phyloP scores from a whole-genome alignment of 2,329 filamentous ascomycete species.

The Aspergillus fumigatiaffinis region DNA sequence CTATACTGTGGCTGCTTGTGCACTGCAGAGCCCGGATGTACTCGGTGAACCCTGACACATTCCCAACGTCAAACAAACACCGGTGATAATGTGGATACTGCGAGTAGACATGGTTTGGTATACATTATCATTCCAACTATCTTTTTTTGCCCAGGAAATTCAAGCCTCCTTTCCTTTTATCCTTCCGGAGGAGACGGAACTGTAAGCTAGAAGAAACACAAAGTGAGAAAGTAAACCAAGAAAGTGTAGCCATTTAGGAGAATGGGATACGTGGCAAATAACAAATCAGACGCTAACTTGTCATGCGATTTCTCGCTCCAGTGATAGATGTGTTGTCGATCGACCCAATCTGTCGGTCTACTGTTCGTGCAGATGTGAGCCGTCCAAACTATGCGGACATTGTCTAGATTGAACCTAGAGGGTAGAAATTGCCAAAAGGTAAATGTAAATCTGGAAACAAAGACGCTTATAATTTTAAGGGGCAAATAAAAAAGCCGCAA shows the following conservation, averaged over 20 bases:
- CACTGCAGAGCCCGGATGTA: neutral
- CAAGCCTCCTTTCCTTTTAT: neutral
- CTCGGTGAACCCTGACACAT: neutral
- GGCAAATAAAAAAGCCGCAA: constrained; percentile 13
- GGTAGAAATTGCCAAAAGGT: neutral
- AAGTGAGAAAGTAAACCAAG: constrained; percentile 1
- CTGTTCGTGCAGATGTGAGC: neutral
- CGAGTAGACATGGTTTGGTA: neutral
- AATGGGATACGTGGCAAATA: neutral
- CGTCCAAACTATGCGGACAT: neutral
- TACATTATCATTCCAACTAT: neutral
- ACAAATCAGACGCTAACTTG: neutral
- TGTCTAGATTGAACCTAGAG: neutral
- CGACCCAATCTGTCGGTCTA: neutral
- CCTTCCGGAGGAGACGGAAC: neutral
- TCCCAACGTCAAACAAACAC: constrained; percentile 1
- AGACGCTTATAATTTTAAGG: constrained; percentile 1
- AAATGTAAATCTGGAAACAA: neutral
- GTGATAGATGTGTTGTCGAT: constrained; percentile 11
- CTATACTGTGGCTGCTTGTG: neutral
- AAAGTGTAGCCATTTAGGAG: neutral
- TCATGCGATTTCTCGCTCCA: neutral
- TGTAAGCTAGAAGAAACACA: neutral
- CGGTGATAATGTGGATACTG: neutral
- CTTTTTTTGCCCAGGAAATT: neutral